Base-by-base conservation (phyloP, 2,329 filamentous ascomycete genomes). In the Cordyceps farinosa region DNA sequence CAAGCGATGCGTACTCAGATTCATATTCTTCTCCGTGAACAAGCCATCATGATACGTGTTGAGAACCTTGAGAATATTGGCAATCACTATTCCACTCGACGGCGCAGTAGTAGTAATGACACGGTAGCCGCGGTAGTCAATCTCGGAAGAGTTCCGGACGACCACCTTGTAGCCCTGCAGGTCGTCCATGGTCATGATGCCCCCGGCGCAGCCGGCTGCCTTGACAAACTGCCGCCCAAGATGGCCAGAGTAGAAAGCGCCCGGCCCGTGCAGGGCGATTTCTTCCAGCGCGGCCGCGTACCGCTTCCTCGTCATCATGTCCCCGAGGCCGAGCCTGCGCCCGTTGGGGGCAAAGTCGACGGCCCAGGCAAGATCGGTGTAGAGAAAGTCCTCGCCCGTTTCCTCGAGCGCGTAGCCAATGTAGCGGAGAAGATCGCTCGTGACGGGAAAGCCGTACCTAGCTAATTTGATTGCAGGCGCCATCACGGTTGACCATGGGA, bases 271-370 rank as follows among this genome's bases (percentile, higher is more conserved):
- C 1, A 82, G 72, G 0, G 89, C 89, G 67, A 95, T 90, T 0
- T 78, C 79, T 70, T 92, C 88, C 0, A 95, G 80, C 0, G 90
- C 91, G 65, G 90, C 77, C 0, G 90, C 90, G 72, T 90, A 92
- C 44, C 91, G 81, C 71, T 86, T 89, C 32, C 90, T 80, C 0
- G 88, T 91, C 67, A 95, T 90, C 0, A 76, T 89, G 67, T 94
- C 89, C 17, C 88, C 88, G 2, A 90, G 73, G 22, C 81, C 79
- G 1, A 93, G 70, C 1, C 85, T 77, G 2, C 80, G 85, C 2
- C 91, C 91, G 65, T 90, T 84, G 0, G 91, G 91, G 3, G 92
- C 91, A 74, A 96, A 96, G 72, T 96, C 92, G 32, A 91, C 77
- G 0, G 92, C 90, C 89, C 91, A 97, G 0, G 84, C 81, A 0